phyloP scores from a whole-genome alignment of 106 monocot genomes.

The Agapanthus africanus region DNA sequence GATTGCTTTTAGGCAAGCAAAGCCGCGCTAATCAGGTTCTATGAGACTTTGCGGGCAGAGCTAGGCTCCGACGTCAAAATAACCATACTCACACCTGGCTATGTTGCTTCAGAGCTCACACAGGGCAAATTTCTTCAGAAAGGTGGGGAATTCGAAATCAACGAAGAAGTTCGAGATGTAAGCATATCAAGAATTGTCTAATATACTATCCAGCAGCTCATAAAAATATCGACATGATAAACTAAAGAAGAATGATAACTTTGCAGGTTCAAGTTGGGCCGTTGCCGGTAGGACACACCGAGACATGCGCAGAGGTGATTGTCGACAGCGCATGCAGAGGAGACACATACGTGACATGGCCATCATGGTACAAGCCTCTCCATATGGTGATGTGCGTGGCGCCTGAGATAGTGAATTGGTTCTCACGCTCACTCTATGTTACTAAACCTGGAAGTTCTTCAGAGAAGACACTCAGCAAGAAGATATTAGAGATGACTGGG shows the following conservation, averaged over 20 bases:
- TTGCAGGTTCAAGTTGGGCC: conserved; percentile 58
- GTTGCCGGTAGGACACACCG: conserved; percentile 38
- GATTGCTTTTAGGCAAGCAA: conserved; percentile 57
- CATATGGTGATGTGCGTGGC: conserved; percentile 36
- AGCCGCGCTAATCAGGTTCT: conserved; percentile 75
- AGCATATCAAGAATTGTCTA: neutral
- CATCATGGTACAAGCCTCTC: conserved; percentile 37
- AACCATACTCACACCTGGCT: conserved; percentile 64
- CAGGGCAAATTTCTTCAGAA: conserved; percentile 56
- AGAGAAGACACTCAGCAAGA: conserved; percentile 39
- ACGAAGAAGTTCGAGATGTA: conserved; percentile 57
- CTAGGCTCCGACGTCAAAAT: conserved; percentile 44
- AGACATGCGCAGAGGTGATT: conserved; percentile 34
- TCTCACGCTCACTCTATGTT: conserved; percentile 33
- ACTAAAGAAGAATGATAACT: neutral
- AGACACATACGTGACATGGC: conserved; percentile 64
- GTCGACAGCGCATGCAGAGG: conserved; percentile 54
- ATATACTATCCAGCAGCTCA: neutral
- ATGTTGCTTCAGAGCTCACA: conserved; percentile 63
- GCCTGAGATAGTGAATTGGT: conserved; percentile 53
- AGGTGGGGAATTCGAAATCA: conserved; percentile 36
- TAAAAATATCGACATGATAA: no score
- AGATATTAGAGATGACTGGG: conserved; percentile 36
- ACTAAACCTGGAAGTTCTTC: conserved; percentile 19
- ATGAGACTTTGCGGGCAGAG: conserved; percentile 62